Evolutionary conservation across 2,329 filamentous ascomycete genomes (phyloP).

Genomic region (Penicillium sp.): DNA sequence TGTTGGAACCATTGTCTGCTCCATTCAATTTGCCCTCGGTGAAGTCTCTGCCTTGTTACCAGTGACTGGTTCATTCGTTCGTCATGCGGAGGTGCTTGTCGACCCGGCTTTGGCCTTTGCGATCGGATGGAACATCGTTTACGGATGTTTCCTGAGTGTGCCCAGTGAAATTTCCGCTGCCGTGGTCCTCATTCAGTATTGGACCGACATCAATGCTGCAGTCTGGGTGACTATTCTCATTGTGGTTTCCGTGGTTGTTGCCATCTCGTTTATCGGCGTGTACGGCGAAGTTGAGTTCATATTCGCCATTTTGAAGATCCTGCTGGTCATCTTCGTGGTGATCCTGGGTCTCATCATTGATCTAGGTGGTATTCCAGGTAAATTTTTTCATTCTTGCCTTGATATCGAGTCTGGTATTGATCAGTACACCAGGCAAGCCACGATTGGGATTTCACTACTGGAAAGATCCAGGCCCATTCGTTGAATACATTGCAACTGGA

Average conservation of each 20-base stretch:
- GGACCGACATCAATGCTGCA: conserved; percentile 51
- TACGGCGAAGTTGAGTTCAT: conserved; percentile 60
- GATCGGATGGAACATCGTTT: conserved; percentile 56
- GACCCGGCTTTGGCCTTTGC: conserved; percentile 59
- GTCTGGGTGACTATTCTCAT: conserved; percentile 61
- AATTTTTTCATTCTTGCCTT: conserved; percentile 53
- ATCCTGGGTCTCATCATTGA: conserved; percentile 63
- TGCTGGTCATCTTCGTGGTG: conserved; percentile 55
- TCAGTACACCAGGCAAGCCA: conserved; percentile 42
- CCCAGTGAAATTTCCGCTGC: conserved; percentile 68
- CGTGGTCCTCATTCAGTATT: conserved; percentile 67
- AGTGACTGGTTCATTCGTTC: conserved; percentile 58
- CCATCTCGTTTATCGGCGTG: conserved; percentile 59
- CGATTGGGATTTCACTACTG: conserved; percentile 72
- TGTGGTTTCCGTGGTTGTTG: conserved; percentile 62
- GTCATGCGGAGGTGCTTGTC: conserved; percentile 58
- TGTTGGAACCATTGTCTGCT: conserved; percentile 57
- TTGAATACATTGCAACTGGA: conserved; percentile 66
- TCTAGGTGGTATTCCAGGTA: conserved; percentile 66
- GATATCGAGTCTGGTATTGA: conserved; percentile 62
- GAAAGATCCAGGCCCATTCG: conserved; percentile 70
- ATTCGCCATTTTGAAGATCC: conserved; percentile 59
- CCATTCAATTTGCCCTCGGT: conserved; percentile 58
- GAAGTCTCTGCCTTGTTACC: conserved; percentile 60
- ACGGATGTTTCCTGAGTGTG: conserved; percentile 61